Evolutionary conservation across 345 rosid genomes (phyloP), one percentile per base, ranked within the genome.

Genomic region (Sonneratia caseolaris): DNA sequence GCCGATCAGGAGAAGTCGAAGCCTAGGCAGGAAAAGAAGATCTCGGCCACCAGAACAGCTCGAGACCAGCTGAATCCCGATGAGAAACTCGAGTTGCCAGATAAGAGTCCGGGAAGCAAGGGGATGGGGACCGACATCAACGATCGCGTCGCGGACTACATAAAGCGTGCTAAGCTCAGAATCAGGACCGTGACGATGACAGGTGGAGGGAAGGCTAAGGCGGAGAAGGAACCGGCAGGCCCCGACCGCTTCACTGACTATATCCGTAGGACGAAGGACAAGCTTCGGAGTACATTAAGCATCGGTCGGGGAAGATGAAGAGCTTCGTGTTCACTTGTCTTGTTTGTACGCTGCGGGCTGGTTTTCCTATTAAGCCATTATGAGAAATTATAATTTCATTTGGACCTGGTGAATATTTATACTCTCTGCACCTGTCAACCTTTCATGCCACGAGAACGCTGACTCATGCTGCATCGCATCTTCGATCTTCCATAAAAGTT

Each of bases 161-260:
- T 85, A 22, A 22, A 43, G 13, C 71, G 77, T 0, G 77, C 80
- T 4, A 78, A 48, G 75, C n/a, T 45, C 4, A 83, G 55, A 81
- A 72, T 85, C 0, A 56, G 83, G 24, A 70, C 68, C 12, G 35
- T 19, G 66, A 73, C 82, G 11, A 12, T 27, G 36, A 71, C 49
- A 19, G 76, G 76, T 16, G 80, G 76, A 9, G 70, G 51, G 19
- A 45, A 66, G 40, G 66, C 45, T 10, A 76, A 38, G 5, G 24
- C 11, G 47, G 67, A 43, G 14, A 70, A 64, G 56, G 76, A 73
- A 35, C 66, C 32, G 18, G 68, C 16, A 37, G 21, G 13, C 18
- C 68, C 71, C 53, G 82, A 79, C 68, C 74, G 56, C 68, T 78
- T 78, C 13, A 21, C 73, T 1, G 74, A 76, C n/a, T 85, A 66